Evolutionary conservation across 208 protist species (phyloP), one percentile per base, ranked within the genome.

Genomic region (Leishmania amazonensis): DNA sequence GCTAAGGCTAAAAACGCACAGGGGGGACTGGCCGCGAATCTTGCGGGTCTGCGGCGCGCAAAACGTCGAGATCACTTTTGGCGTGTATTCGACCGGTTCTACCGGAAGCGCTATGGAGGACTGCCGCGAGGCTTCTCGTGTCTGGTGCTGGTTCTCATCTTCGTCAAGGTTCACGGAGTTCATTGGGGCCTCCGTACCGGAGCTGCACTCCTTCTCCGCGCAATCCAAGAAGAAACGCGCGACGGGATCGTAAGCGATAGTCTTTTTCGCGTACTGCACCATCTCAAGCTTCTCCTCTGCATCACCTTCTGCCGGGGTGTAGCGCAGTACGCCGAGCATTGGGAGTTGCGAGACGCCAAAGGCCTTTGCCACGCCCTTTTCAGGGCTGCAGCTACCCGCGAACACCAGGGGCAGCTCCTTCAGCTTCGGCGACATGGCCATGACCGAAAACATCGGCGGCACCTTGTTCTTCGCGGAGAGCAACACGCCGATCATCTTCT

Each of bases 401-500:
- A 98, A 97, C 40, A 89, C 87, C 75, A 97, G 95, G 28, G 91
- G 89, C 72, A 97, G 79, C 49, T 89, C 68, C 73, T 89, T 79
- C n/a, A 98, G 87, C 73, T 89, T 83, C 53, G 88, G 87, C 19
- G 96, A 97, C 28, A 89, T 71, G 8, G 93, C 84, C 58, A 97
- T 79, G 13, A 98, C 91, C 67, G 93, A 92, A 38, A 96, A 89
- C 75, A 97, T 89, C 4, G 96, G 89, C 38, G 96, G 94, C 51
- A 96, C 87, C 80, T 91, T 93, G 17, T 49, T 47, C 85, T 97
- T 97, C 1, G 89, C 73, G 11, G 93, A 96, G 78, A 98, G 95
- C 54, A 98, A 84, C 45, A 96, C 91, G 3, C 88, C 94, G 5
- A 87, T 75, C 67, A 87, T 87, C 64, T 87, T 86, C 42, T 81